Evolutionary conservation across 2,329 filamentous ascomycete genomes (phyloP).

Genomic region (Madurella mycetomatis): DNA sequence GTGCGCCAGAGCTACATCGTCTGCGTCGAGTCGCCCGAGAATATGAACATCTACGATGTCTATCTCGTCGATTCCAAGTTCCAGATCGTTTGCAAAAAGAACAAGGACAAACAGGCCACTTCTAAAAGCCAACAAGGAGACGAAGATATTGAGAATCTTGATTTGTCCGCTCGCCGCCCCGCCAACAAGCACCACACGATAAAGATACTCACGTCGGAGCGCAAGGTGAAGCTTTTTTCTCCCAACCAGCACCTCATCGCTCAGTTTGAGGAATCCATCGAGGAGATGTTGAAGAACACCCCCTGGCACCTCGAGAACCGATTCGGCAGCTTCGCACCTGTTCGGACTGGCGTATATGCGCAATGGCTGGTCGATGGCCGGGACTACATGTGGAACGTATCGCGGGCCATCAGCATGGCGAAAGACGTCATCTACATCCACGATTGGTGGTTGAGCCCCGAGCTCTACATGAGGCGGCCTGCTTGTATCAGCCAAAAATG

Average conservation of each 20-base stretch:
- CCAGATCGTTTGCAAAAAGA: slow-evolving; percentile 69
- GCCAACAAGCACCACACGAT: slow-evolving; percentile 71
- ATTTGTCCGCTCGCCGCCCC: slow-evolving; percentile 36
- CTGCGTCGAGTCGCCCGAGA: slow-evolving; percentile 96
- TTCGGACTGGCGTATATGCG: slow-evolving; percentile 79
- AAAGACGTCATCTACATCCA: slow-evolving; percentile 98
- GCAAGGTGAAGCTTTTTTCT: slow-evolving; percentile 85
- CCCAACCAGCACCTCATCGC: slow-evolving; percentile 83
- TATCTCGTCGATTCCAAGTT: slow-evolving; percentile 94
- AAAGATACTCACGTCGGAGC: slow-evolving; percentile 84
- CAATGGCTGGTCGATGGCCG: slow-evolving; percentile 96
- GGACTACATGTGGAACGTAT: slow-evolving; percentile 99
- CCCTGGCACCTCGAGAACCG: slow-evolving; percentile 79
- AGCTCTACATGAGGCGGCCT: slow-evolving; percentile 90
- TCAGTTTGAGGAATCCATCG: slow-evolving; percentile 92
- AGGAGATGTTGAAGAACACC: slow-evolving; percentile 77
- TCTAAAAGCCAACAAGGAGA: slow-evolving; percentile 33
- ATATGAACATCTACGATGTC: slow-evolving; percentile 98
- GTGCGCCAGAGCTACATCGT: slow-evolving; percentile 98
- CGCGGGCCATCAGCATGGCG: slow-evolving; percentile 92
- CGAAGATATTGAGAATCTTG: slow-evolving; percentile 38
- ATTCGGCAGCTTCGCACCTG: slow-evolving; percentile 90
- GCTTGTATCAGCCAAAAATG: slow-evolving; percentile 97
- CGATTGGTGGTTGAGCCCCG: slow-evolving; percentile 97
- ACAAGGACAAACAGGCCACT: slow-evolving; percentile 47